Evolutionary conservation across 139 green algal genomes (phyloP).

Genomic region (Chlamydomonas asymmetrica): DNA sequence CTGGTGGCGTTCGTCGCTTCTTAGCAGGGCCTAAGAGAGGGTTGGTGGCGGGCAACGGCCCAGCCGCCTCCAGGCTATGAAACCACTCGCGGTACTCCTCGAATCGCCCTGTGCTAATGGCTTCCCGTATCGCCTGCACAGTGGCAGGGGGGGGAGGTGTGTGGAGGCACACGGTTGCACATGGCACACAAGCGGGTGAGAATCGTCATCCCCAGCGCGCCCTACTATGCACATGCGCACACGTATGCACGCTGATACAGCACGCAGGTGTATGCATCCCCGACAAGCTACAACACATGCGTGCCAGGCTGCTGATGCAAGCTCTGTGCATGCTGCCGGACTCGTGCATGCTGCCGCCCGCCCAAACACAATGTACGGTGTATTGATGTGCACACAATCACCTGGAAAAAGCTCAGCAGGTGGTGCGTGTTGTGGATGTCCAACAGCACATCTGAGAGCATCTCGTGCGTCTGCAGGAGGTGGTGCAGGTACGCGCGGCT

Average conservation of each 20-base stretch:
- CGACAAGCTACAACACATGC: not conserved
- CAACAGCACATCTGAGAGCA: conserved; percentile 75
- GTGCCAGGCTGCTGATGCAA: not conserved
- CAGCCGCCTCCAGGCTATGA: not conserved
- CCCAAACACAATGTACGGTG: not conserved
- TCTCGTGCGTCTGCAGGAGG: conserved; percentile 75
- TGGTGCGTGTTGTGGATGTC: conserved; percentile 77
- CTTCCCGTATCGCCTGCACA: conserved; percentile 32
- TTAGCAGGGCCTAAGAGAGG: too few species aligned
- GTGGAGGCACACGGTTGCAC: not conserved
- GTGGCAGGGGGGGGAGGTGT: not conserved
- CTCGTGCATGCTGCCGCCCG: not conserved
- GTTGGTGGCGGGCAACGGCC: not conserved
- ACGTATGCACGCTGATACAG: not conserved
- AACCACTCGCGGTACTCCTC: conserved; percentile 45
- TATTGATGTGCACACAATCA: not conserved
- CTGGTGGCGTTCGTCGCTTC: too few species aligned
- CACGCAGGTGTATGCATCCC: too few species aligned
- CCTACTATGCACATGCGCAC: not conserved
- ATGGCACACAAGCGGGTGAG: not conserved
- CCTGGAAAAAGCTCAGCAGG: conserved; percentile 58
- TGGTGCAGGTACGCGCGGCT: conserved; percentile 78
- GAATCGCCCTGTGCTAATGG: conserved; percentile 46
- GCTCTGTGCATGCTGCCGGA: not conserved
- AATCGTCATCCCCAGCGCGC: not conserved